phyloP scores from a whole-genome alignment of 1,284 basidiomycete genomes.

The Rhodotorula sp. region DNA sequence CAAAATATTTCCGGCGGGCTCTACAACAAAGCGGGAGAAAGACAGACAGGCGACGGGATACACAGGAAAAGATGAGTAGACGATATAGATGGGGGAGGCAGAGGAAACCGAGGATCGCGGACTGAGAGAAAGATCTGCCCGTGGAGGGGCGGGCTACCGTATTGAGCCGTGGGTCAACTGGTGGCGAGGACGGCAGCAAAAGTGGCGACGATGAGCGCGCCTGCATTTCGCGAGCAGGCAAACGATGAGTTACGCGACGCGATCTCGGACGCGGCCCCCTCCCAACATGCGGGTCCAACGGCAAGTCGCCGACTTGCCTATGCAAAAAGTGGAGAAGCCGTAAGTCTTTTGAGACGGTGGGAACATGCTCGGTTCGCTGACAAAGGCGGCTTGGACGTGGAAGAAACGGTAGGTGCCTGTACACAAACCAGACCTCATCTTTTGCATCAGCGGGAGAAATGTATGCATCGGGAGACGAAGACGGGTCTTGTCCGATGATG shows the following conservation, averaged over 20 bases:
- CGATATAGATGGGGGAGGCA: not conserved
- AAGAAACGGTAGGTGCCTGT: conserved; percentile 34
- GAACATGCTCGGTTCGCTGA: conserved; percentile 31
- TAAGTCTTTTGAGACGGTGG: conserved; percentile 31
- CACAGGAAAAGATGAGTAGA: not conserved
- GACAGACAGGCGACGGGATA: not conserved
- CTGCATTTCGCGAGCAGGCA: not conserved
- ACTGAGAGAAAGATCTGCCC: not conserved
- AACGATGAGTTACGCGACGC: not conserved
- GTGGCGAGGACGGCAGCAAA: conserved; percentile 24
- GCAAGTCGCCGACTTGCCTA: conserved; percentile 10
- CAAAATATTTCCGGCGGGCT: too few relatives aligned
- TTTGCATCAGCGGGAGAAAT: not conserved
- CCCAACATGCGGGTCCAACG: not conserved
- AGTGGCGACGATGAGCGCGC: conserved; percentile 23
- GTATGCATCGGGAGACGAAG: not conserved
- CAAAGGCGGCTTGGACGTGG: conserved; percentile 22
- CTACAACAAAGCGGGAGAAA: too few relatives aligned
- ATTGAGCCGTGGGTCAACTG: too few relatives aligned
- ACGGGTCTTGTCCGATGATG: too few relatives aligned
- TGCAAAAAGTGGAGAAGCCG: conserved; percentile 19
- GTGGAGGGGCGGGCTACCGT: not conserved
- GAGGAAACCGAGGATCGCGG: too few relatives aligned
- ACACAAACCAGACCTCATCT: not conserved
- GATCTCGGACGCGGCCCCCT: too few relatives aligned